These are phyloP conservation scores for Nemania serpens DNA, from an alignment of 2,329 filamentous ascomycete genomes.

Conservation along the genomic window DNA sequence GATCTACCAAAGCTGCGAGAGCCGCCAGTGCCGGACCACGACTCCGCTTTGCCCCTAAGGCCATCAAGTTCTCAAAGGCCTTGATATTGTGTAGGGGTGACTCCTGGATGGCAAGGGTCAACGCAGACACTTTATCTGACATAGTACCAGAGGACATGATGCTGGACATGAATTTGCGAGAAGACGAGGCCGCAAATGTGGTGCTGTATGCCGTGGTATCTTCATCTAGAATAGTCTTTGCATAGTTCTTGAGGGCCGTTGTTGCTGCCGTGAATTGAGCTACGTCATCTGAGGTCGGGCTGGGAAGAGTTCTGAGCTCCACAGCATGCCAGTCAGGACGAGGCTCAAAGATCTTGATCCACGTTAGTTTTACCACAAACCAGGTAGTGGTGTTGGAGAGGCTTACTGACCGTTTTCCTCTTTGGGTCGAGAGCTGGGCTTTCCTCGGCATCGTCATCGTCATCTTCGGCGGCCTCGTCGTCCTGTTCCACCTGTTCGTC, in stretches of 20 bases:
- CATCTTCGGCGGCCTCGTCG: slow-evolving; percentile 3
- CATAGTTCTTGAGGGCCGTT: slow-evolving; percentile 67
- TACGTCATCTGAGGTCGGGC: slow-evolving; percentile 51
- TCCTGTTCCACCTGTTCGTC: slow-evolving; percentile 22
- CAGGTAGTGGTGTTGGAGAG: slow-evolving; percentile 24
- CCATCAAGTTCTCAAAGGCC: slow-evolving; percentile 82
- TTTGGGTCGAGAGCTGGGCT: slow-evolving; percentile 38
- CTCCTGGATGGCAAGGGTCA: slow-evolving; percentile 93
- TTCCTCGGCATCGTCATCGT: slow-evolving; percentile 30
- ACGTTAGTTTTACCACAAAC: slow-evolving; percentile 21
- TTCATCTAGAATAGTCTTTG: slow-evolving; percentile 72
- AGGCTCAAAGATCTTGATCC: slow-evolving; percentile 58
- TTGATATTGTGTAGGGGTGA: slow-evolving; percentile 92
- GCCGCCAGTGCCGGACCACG: slow-evolving; percentile 91
- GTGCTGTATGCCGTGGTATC: slow-evolving; percentile 78
- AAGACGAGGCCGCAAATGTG: slow-evolving; percentile 78
- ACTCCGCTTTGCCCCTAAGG: slow-evolving; percentile 87
- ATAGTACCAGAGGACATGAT: slow-evolving; percentile 97
- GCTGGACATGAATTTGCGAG: slow-evolving; percentile 93
- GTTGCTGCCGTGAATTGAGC: slow-evolving; percentile 51
- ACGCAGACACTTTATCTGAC: slow-evolving; percentile 93
- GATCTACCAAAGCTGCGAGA: slow-evolving; percentile 90
- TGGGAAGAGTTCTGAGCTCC: slow-evolving; percentile 50
- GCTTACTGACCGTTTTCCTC: slow-evolving; percentile 51
- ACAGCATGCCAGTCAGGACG: slow-evolving; percentile 62